Percentiles rank a stretch among this genome's conserved stretches.
Conservation (phyloP, 1,139 yeast species). For the Kodamaea fungicola region DNA sequence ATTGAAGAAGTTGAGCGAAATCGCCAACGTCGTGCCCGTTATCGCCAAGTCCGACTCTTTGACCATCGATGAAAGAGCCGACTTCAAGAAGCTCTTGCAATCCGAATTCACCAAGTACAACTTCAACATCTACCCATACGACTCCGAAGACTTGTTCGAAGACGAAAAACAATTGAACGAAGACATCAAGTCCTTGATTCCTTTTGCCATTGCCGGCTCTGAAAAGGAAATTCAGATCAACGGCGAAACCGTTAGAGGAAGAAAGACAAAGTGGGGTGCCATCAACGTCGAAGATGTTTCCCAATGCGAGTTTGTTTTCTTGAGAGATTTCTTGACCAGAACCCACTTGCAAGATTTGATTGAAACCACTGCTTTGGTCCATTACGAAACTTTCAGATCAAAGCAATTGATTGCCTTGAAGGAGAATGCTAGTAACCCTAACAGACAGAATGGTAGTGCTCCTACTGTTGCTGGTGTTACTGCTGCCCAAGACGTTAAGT, state of each 20-base stretch:
- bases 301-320: constrained; percentile 92
- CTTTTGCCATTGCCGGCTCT: constrained; percentile 96
- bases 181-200: constrained; percentile 76
- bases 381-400: constrained; percentile 90
- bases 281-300: constrained; percentile 89
- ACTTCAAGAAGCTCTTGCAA: constrained; percentile 72
- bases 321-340: constrained; percentile 90
- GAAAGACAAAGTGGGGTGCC: constrained; percentile 92
- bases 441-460: constrained; percentile 24
- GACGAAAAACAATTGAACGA: constrained; percentile 78
- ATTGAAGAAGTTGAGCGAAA: constrained; percentile 79
- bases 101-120: constrained; percentile 72
- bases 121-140: constrained; percentile 85
- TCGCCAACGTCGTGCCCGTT: constrained; percentile 91
- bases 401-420: constrained; percentile 92
- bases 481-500: constrained; percentile 8
- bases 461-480: constrained; percentile 10
- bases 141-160: constrained; percentile 66
- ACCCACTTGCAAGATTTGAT: constrained; percentile 95
- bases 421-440: constrained; percentile 62
- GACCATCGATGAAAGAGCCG: constrained; percentile 78
- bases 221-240: constrained; percentile 69
- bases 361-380: constrained; percentile 84
- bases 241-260: constrained; percentile 82
- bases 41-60: constrained; percentile 91